Evolutionary conservation across 495 filamentous ascomycete species (phyloP).

Genomic region (Aspergillus panamensis): DNA sequence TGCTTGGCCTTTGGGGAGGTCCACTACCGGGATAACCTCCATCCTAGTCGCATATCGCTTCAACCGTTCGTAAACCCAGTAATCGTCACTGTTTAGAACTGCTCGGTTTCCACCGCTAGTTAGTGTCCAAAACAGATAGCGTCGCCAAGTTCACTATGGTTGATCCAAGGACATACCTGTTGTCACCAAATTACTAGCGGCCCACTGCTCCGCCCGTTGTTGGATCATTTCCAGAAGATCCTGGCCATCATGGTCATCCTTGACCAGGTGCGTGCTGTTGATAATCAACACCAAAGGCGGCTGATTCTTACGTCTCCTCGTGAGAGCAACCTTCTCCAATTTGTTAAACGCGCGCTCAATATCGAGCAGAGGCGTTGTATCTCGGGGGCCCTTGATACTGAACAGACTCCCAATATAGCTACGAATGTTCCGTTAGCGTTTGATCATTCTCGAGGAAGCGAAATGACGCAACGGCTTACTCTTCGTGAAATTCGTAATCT

Average conservation of each 20-base stretch:
- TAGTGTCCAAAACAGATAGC: background rate
- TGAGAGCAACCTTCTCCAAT: constrained; percentile 87
- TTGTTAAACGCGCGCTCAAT: constrained; percentile 98
- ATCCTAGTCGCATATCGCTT: constrained; percentile 88
- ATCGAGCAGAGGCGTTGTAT: constrained; percentile 84
- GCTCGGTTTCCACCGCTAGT: background rate
- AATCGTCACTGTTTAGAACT: constrained; percentile 92
- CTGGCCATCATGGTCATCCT: constrained; percentile 86
- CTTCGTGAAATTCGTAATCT: constrained; percentile 85
- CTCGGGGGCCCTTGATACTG: constrained; percentile 86
- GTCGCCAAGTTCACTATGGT: background rate
- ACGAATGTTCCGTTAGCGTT: constrained; percentile 32
- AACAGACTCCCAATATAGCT: constrained; percentile 96
- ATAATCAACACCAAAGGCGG: constrained; percentile 79
- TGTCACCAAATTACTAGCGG: constrained; percentile 81
- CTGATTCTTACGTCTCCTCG: constrained; percentile 54
- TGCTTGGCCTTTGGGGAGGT: constrained; percentile 74
- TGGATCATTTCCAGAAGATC: constrained; percentile 93
- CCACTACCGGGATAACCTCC: constrained; percentile 79
- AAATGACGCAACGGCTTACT: constrained; percentile 30
- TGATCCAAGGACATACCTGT: constrained; percentile 42
- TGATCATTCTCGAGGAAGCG: background rate
- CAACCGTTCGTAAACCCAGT: constrained; percentile 94
- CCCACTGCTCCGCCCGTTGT: constrained; percentile 94
- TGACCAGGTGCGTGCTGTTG: constrained; percentile 83